phyloP scores from a whole-genome alignment of 2,329 filamentous ascomycete genomes.

The Pestalotiopsis sp. region DNA sequence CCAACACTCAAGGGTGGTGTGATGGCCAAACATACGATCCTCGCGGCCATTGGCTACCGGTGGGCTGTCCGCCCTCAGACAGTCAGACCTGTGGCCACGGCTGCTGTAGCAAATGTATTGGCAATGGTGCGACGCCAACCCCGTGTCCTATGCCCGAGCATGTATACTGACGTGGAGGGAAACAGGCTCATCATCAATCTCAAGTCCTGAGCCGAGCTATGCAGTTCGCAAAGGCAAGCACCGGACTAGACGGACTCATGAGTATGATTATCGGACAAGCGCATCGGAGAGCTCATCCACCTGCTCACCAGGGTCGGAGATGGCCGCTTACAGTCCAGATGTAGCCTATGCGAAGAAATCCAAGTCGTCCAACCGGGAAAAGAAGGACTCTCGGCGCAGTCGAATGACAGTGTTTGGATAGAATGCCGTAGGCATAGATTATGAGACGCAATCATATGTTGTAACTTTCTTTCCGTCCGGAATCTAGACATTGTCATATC shows the following conservation, averaged over 20 bases:
- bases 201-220: conserved; percentile 40
- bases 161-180: conserved; percentile 13
- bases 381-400: conserved; percentile 29
- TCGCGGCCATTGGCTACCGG: conserved; percentile 18
- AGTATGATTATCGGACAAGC: conserved; percentile 23
- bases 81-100: conserved; percentile 50
- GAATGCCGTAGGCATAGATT: background rate
- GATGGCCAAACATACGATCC: conserved; percentile 34
- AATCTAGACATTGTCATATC: background rate
- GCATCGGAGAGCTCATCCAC: conserved; percentile 11
- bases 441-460: background rate
- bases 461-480: background rate
- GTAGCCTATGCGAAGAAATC: conserved; percentile 27
- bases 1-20: conserved; percentile 58
- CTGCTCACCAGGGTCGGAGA: conserved; percentile 19
- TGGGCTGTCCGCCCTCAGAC: conserved; percentile 35
- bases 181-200: conserved; percentile 34
- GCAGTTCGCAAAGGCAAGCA: conserved; percentile 37
- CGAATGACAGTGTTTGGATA: conserved; percentile 15
- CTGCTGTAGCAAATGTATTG: conserved; percentile 52
- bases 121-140: conserved; percentile 35
- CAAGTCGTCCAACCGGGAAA: conserved; percentile 28
- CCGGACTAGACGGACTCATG: conserved; percentile 29
- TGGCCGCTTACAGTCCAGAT: conserved; percentile 21
- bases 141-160: background rate